Percentiles rank a stretch among this genome's conserved stretches.
Evolutionary conservation across 2,329 filamentous ascomycete species (phyloP).

Genomic region (Diplodia corticola): DNA sequence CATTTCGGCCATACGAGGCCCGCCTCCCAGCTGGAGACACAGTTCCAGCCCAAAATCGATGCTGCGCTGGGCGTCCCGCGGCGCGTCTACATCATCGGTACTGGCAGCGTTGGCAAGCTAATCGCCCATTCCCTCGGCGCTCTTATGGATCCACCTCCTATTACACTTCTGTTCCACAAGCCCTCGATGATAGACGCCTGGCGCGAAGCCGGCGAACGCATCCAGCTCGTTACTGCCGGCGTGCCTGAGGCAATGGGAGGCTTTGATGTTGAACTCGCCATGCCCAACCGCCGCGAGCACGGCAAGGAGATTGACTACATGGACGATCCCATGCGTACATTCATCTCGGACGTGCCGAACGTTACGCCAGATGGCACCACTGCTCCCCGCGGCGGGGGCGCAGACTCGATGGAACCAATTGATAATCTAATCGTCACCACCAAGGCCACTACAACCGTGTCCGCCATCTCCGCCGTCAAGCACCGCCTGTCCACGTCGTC

Average conservation of each 20-base stretch:
- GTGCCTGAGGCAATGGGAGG: slow-evolving; percentile 42
- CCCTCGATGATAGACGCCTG: slow-evolving; percentile 47
- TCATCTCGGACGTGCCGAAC: neutral
- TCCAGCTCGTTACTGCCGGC: slow-evolving; percentile 50
- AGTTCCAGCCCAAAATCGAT: neutral
- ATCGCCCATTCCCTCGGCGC: slow-evolving; percentile 71
- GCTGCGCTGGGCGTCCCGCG: neutral
- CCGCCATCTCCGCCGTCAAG: slow-evolving; percentile 65
- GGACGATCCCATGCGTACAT: neutral
- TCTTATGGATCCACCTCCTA: slow-evolving; percentile 63
- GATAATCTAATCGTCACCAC: slow-evolving; percentile 75
- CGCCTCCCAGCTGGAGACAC: neutral
- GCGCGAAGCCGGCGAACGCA: slow-evolving; percentile 45
- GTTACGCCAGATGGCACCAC: neutral
- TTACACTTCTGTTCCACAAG: slow-evolving; percentile 77
- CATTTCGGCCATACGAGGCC: neutral
- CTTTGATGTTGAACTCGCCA: slow-evolving; percentile 48
- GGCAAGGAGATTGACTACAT: slow-evolving; percentile 34
- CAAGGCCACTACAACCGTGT: slow-evolving; percentile 70
- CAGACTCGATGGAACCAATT: slow-evolving; percentile 52
- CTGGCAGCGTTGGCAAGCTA: slow-evolving; percentile 79
- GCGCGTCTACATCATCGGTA: slow-evolving; percentile 73
- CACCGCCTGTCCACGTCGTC: slow-evolving; percentile 67
- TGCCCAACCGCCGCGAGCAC: slow-evolving; percentile 40
- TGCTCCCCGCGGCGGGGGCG: slow-evolving; percentile 14